These are phyloP conservation scores for Chlamydomonas eustigma DNA, from an alignment of 139 green algal species.

Conservation along the genomic window DNA sequence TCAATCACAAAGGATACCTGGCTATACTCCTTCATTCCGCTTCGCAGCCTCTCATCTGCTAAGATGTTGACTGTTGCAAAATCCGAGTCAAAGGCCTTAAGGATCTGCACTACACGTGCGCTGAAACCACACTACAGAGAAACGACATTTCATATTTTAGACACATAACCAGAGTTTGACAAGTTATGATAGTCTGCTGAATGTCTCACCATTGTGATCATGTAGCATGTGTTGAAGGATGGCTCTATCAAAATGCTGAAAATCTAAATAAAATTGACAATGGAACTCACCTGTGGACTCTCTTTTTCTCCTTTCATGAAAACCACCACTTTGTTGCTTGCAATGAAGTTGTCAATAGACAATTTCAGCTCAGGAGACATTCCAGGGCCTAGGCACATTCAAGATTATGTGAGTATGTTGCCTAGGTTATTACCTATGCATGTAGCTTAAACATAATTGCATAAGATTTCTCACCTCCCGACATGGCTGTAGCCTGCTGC, in stretches of 20 bases:
- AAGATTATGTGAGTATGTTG: too few species aligned
- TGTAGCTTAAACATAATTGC: too few species aligned
- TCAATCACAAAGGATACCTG: too few species aligned
- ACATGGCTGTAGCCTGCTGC: too few species aligned
- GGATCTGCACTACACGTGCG: conserved; percentile 87
- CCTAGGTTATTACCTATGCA: too few species aligned
- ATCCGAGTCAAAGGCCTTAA: conserved; percentile 61
- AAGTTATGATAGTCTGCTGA: too few species aligned
- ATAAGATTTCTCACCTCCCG: too few species aligned
- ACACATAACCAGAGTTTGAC: too few species aligned
- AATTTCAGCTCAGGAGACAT: conserved; percentile 22
- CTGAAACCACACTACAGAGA: conserved; percentile 58
- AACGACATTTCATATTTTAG: too few species aligned
- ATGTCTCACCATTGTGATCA: too few species aligned
- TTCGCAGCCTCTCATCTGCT: conserved; percentile 78
- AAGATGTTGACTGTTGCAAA: conserved; percentile 94
- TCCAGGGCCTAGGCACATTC: neutral
- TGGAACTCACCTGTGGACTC: conserved; percentile 62
- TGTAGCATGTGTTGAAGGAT: too few species aligned
- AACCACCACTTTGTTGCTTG: conserved; percentile 46
- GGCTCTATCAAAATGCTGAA: too few species aligned
- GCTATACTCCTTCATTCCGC: conserved; percentile 84
- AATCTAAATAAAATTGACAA: neutral
- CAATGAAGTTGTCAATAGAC: conserved; percentile 24
- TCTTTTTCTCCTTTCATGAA: conserved; percentile 92